Evolutionary conservation across 2,329 filamentous ascomycete species (phyloP), one percentile per base, ranked within the genome.

Genomic region (Colletotrichum tofieldiae): DNA sequence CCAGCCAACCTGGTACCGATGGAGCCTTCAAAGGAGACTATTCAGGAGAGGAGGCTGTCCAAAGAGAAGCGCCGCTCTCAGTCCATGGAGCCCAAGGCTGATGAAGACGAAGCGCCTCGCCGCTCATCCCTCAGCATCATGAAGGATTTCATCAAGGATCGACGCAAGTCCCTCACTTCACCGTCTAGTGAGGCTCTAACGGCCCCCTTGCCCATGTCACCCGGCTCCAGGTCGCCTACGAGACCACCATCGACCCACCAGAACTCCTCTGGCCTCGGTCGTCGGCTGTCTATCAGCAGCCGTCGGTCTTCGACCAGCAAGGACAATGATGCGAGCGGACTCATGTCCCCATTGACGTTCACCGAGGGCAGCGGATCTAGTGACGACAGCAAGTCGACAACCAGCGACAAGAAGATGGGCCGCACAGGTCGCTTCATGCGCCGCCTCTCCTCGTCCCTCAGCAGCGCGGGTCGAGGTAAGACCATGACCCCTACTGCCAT

Each of bases 271-370:
- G 90, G 81, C 78, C 88, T 84, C 86, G 88, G 80, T 77, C 90
- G 80, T 76, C 94, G 85, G 80, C 86, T 84, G 84, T 96, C 86
- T 83, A 93, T 88, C 83, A 93, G 85, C 82, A 93, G 85, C 79
- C 87, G 82, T 60, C 85, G 80, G 75, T 90, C 89, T 5, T 89
- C 88, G 1, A 79, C 86, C 32, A 87, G 83, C 74, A 84, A 83
- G 52, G 87, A 88, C 18, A 82, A 63, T 76, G 80, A 14, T 63
- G 64, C 52, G 74, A 75, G 75, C 55, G 74, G 65, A 7, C 63
- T 70, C 23, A 51, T 83, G 14, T 86, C 86, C 4, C 84, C 86
- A 18, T 82, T 82, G 0, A 80, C 81, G 29, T 77, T 81, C 23
- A 84, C 83, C 1, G 86, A 88, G 60, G 77, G 80, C n/a, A 84